Conservation (phyloP, 148 eudicot species). For the Chenopodium berlandieri region DNA sequence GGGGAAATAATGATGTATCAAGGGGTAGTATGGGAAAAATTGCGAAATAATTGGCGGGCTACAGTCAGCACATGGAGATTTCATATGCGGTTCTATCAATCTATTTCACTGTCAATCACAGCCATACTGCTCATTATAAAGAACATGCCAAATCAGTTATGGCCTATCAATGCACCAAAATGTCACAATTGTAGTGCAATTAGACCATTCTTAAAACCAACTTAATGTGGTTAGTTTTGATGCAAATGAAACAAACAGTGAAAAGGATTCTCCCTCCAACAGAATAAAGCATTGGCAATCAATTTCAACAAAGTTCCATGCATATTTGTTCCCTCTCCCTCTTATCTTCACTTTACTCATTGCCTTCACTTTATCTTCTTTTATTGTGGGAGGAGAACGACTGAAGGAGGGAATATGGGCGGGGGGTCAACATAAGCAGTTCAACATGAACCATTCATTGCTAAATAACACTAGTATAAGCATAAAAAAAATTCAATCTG, state of each 20-base stretch:
- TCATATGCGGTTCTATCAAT: neutral
- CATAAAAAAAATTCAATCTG: neutral
- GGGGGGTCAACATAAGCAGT: too few species aligned
- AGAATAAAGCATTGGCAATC: constrained; percentile 2
- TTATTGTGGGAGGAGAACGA: neutral
- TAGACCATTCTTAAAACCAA: neutral
- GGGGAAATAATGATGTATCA: neutral
- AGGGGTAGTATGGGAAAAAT: neutral
- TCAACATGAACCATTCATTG: neutral
- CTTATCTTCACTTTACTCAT: neutral
- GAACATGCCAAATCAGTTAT: neutral
- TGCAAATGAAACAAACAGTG: neutral
- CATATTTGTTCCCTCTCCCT: neutral
- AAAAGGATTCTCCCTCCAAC: neutral
- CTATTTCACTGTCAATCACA: neutral
- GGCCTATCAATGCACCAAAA: neutral
- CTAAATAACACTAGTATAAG: neutral
- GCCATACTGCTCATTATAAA: neutral
- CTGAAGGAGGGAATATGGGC: too few species aligned
- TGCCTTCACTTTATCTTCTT: neutral
- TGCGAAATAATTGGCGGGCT: neutral
- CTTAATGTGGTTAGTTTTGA: neutral
- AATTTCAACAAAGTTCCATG: neutral
- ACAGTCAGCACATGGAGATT: neutral
- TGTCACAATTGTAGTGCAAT: neutral